Percentiles rank a stretch among this genome's conserved stretches.
phyloP scores from a whole-genome alignment of 2,329 filamentous ascomycete species.

The Colletotrichum tamarilloi region DNA sequence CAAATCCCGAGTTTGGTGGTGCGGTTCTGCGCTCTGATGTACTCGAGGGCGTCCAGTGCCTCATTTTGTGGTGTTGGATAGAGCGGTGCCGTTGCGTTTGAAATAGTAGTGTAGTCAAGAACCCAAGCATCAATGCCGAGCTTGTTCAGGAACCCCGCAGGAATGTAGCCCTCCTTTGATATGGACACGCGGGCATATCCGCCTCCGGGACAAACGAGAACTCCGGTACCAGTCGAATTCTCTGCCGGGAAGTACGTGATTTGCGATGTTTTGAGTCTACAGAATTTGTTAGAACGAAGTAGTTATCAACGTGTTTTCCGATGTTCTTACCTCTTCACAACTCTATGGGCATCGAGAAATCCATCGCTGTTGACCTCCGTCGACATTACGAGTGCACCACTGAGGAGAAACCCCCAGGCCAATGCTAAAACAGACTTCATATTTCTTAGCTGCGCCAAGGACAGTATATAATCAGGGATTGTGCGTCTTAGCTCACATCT shows the following conservation, averaged over 20 bases:
- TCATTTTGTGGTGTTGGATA: slow-evolving; percentile 37
- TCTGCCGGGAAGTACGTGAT: slow-evolving; percentile 26
- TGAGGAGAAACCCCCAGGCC: not conserved
- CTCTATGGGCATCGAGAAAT: not conserved
- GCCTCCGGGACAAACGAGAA: slow-evolving; percentile 38
- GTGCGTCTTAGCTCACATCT: not conserved
- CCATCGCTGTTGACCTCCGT: not conserved
- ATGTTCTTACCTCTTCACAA: slow-evolving; percentile 14
- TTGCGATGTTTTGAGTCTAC: slow-evolving; percentile 20
- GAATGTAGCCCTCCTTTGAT: slow-evolving; percentile 32
- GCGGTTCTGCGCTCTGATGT: slow-evolving; percentile 35
- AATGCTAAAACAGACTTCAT: slow-evolving; percentile 13
- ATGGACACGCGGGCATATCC: slow-evolving; percentile 35
- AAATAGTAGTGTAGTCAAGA: slow-evolving; percentile 36
- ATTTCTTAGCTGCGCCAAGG: not conserved
- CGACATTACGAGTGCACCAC: not conserved
- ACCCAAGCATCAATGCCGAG: slow-evolving; percentile 38
- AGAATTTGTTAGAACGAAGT: not conserved
- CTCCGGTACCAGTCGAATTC: slow-evolving; percentile 30
- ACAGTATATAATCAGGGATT: not conserved
- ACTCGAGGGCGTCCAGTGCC: slow-evolving; percentile 35
- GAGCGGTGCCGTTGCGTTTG: slow-evolving; percentile 34
- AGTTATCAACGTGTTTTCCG: too few species aligned
- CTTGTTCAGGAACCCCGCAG: slow-evolving; percentile 34
- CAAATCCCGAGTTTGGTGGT: slow-evolving; percentile 39